Base-by-base conservation (phyloP, 2,329 filamentous ascomycete genomes). In the Raffaelea ambrosiae region DNA sequence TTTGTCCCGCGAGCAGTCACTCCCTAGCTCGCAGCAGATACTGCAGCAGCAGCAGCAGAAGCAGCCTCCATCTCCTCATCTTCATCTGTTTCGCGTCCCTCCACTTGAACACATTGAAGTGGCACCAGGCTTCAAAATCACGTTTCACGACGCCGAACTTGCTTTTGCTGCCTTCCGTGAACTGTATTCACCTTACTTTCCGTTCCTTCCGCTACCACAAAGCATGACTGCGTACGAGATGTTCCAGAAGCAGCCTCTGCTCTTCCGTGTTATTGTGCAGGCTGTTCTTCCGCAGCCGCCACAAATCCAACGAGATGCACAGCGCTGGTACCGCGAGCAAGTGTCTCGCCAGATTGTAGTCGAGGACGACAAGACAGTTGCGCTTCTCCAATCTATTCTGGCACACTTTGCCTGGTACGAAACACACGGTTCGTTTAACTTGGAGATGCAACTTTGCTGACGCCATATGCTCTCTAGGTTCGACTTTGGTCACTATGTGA, bases 191-290 rank as follows among this genome's bases (percentile, higher is more conserved):
- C 62, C 63, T 0, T 56, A 59, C 33, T 70, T 63, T 7, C 68
- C 68, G 1, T 71, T 71, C 47, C 58, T 70, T 1, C 59, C 64
- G 1, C 48, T 71, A 2, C 48, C 59, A 0, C 38, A 47, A 0
- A 31, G 48, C 3, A 41, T 59, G 0, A 57, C 58, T 3, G 59
- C 65, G 0, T 53, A 55, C 3, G 57, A 62, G 0, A 47, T 71
- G n/a, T 61, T 62, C 40, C 44, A 54, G 1, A 52, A 55, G n/a
- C 57, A 61, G 5, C 61, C 59, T 0, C 56, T 68, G 16, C 49
- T 71, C 0, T 69, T 71, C 44, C 66, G 64, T 53, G 61, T 61
- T 1, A 57, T 71, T 36, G 56, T 70, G 36, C 59, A 62, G 4
- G 56, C 59, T 0, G 58, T 63, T 0, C 55, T 62, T 3, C 65